Percentiles rank a stretch among this genome's conserved stretches.
Conservation (phyloP, 768 basidiomycete species). For the Boletus vinaceobasis region DNA sequence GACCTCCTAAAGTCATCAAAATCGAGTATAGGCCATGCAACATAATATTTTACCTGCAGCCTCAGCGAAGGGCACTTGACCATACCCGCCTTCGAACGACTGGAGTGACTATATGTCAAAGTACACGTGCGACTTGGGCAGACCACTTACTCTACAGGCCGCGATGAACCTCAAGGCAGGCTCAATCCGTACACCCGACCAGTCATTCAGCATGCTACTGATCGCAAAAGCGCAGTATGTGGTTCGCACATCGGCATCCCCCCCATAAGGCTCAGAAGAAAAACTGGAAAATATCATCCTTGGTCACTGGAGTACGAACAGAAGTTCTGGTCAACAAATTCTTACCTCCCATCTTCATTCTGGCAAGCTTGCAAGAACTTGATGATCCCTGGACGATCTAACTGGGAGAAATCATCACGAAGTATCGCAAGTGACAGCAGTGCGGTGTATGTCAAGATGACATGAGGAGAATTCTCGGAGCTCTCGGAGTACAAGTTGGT, state of each 20-base stretch:
- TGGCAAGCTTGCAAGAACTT: slow-evolving; percentile 71
- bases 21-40: neutral
- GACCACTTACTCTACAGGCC: slow-evolving; percentile 61
- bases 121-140: neutral
- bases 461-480: slow-evolving; percentile 65
- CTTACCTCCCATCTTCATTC: slow-evolving; percentile 76
- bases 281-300: slow-evolving; percentile 46
- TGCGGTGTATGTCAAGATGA: slow-evolving; percentile 94
- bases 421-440: slow-evolving; percentile 80
- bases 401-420: slow-evolving; percentile 72
- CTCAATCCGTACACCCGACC: slow-evolving; percentile 66
- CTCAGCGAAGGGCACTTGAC: slow-evolving; percentile 76
- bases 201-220: slow-evolving; percentile 73
- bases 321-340: slow-evolving; percentile 7
- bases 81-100: slow-evolving; percentile 94
- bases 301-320: neutral
- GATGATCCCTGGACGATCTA: slow-evolving; percentile 69
- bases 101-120: slow-evolving; percentile 30
- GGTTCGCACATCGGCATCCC: slow-evolving; percentile 78
- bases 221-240: slow-evolving; percentile 87
- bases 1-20: slow-evolving; percentile 59
- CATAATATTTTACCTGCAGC: slow-evolving; percentile 61
- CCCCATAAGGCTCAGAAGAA: slow-evolving; percentile 61
- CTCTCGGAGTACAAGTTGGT: slow-evolving; percentile 37
- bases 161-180: slow-evolving; percentile 62